Conservation (phyloP, 2,329 filamentous ascomycete species). For the Phyllosticta citribraziliensis region DNA sequence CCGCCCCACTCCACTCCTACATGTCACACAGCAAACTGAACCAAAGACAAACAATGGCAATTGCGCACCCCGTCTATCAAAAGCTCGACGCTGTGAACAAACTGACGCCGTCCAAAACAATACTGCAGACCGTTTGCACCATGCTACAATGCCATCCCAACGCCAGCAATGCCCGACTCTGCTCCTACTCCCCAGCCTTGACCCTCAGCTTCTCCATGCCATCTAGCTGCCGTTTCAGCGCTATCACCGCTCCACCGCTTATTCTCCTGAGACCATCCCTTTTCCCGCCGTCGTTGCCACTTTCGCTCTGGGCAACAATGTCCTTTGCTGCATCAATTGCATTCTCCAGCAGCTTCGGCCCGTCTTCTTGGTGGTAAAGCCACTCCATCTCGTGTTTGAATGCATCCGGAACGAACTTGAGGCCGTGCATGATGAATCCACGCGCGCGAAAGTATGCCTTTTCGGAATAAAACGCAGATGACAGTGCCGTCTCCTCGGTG, state of each 20-base stretch:
- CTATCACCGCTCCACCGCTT: constrained; percentile 38
- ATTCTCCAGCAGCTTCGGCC: constrained; percentile 33
- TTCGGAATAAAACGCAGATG: constrained; percentile 43
- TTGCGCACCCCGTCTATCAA: not conserved
- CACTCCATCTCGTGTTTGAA: constrained; percentile 44
- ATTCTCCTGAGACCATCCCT: constrained; percentile 38
- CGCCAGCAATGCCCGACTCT: not conserved
- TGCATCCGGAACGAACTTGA: constrained; percentile 33
- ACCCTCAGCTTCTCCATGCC: constrained; percentile 24
- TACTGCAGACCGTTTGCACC: not conserved
- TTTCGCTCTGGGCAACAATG: constrained; percentile 30
- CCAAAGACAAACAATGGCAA: not conserved
- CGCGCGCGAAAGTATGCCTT: constrained; percentile 44
- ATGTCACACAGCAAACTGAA: too few species aligned
- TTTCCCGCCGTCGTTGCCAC: constrained; percentile 17
- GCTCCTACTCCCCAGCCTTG: not conserved
- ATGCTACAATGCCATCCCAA: not conserved
- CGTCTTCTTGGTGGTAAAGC: constrained; percentile 35
- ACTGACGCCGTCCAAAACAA: not conserved
- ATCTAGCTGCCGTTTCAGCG: constrained; percentile 31
- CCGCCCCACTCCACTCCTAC: not conserved
- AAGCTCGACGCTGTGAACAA: not conserved
- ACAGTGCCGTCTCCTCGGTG: constrained; percentile 36
- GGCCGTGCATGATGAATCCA: constrained; percentile 40
- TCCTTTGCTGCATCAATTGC: constrained; percentile 34